These are phyloP conservation scores for Emericellopsis atlantica DNA, from an alignment of 2,329 filamentous ascomycete species.

Conservation along the genomic window DNA sequence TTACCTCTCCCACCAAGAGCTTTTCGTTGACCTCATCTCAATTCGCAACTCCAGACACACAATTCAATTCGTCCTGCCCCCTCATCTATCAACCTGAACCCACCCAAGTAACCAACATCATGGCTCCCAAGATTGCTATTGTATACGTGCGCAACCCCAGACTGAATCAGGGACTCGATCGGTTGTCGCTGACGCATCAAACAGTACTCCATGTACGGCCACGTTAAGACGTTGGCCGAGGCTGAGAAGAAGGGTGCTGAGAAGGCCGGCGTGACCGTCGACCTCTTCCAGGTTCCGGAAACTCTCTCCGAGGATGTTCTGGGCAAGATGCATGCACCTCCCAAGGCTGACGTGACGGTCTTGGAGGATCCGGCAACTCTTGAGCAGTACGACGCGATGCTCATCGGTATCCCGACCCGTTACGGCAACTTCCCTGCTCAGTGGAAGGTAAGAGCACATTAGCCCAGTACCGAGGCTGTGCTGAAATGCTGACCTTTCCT, in stretches of 20 bases:
- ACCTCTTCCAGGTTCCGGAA: constrained; percentile 80
- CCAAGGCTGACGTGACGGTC: constrained; percentile 59
- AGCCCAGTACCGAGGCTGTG: no score
- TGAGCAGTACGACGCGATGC: constrained; percentile 71
- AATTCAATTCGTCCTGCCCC: neutral
- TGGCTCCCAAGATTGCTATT: constrained; percentile 89
- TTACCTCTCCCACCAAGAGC: no score
- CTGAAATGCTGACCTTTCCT: neutral
- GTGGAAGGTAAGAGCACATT: constrained; percentile 50
- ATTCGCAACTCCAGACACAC: neutral
- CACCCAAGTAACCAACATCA: constrained; percentile 26
- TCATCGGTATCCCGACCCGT: constrained; percentile 88
- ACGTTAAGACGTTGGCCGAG: constrained; percentile 72
- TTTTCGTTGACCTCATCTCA: no score
- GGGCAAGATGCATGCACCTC: constrained; percentile 78
- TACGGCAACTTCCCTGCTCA: constrained; percentile 97
- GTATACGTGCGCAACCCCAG: constrained; percentile 54
- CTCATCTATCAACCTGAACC: no score
- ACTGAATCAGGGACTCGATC: neutral
- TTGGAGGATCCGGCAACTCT: constrained; percentile 46
- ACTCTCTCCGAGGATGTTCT: constrained; percentile 78
- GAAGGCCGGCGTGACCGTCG: constrained; percentile 68
- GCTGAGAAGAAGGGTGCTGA: constrained; percentile 86
- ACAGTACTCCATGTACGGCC: constrained; percentile 90
- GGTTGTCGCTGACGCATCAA: neutral